Conservation (phyloP, 768 basidiomycete genomes). For the Serendipita vermifera region DNA sequence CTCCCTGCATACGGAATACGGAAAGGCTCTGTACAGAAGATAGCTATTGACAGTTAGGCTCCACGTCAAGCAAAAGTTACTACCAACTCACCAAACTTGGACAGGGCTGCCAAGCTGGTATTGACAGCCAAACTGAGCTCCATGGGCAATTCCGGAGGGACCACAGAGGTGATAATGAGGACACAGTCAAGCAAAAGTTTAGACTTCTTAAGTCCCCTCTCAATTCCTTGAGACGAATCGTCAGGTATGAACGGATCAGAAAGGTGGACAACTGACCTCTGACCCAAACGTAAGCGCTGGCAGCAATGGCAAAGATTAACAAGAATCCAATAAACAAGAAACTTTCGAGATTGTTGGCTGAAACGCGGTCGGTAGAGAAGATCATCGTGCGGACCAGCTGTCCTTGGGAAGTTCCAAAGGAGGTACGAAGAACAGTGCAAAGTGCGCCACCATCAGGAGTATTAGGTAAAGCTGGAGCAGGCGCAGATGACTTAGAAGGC, state of each 20-base stretch:
- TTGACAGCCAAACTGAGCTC: slow-evolving; percentile 94
- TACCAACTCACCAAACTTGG: slow-evolving; percentile 63
- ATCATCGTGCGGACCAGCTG: slow-evolving; percentile 98
- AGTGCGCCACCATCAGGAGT: slow-evolving; percentile 90
- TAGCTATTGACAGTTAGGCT: slow-evolving; percentile 41
- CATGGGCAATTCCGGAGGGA: slow-evolving; percentile 97
- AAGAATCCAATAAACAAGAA: slow-evolving; percentile 98
- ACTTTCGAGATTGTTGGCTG: slow-evolving; percentile 88
- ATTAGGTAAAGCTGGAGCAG: slow-evolving; percentile 26
- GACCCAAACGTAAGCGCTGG: slow-evolving; percentile 96
- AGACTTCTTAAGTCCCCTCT: slow-evolving; percentile 83
- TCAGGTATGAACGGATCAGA: neutral
- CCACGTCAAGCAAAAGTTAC: neutral
- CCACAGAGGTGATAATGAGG: slow-evolving; percentile 91
- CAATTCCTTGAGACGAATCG: slow-evolving; percentile 52
- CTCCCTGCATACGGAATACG: slow-evolving; percentile 91
- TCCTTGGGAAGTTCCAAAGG: slow-evolving; percentile 95
- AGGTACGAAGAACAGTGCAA: slow-evolving; percentile 84
- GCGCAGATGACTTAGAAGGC: neutral
- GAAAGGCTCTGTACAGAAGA: slow-evolving; percentile 99
- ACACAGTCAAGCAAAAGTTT: slow-evolving; percentile 93
- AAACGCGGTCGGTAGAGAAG: slow-evolving; percentile 92
- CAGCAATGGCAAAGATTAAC: slow-evolving; percentile 93
- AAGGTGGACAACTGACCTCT: slow-evolving; percentile 46
- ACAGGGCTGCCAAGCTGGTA: slow-evolving; percentile 81